Percentiles rank a stretch among this genome's conserved stretches.
phyloP scores from a whole-genome alignment of 108 stramenopile genomes.

The Epithemia pelagica region DNA sequence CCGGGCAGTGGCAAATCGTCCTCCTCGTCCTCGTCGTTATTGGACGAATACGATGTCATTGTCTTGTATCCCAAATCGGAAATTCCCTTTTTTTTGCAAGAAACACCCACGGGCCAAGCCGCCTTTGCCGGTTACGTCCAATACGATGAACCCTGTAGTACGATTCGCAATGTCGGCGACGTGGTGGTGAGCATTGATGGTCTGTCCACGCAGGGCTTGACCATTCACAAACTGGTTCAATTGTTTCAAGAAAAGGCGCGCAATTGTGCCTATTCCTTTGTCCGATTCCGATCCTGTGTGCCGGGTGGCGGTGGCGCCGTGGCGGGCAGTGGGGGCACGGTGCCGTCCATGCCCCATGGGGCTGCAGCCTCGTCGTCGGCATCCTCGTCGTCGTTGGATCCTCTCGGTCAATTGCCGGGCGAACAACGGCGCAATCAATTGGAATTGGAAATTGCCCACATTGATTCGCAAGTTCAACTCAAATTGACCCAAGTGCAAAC shows the following conservation, averaged over 20 bases:
- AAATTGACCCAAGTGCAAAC: neutral
- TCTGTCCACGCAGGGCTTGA: neutral
- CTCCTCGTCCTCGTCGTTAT: neutral
- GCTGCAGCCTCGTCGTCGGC: neutral
- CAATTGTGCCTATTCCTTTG: conserved; percentile 1
- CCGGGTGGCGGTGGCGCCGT: neutral
- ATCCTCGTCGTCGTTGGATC: neutral
- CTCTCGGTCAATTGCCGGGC: neutral
- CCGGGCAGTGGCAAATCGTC: neutral
- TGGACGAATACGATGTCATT: neutral
- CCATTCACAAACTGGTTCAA: neutral
- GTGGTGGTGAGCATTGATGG: conserved; percentile 2
- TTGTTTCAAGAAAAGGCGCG: neutral
- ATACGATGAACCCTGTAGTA: neutral
- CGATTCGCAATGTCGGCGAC: conserved; percentile 1
- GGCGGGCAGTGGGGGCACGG: neutral
- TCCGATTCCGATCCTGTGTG: neutral
- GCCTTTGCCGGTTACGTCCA: neutral
- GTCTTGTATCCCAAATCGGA: conserved; percentile 1
- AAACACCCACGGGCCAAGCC: neutral
- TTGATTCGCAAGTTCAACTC: neutral
- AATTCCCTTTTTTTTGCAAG: neutral
- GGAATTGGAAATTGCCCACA: conserved; percentile 1
- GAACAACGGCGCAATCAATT: neutral
- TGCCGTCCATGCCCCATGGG: no score